Evolutionary conservation across 306 rosid species (phyloP), one percentile per base, ranked within the genome.

Genomic region (apple (Malus domestica)): DNA sequence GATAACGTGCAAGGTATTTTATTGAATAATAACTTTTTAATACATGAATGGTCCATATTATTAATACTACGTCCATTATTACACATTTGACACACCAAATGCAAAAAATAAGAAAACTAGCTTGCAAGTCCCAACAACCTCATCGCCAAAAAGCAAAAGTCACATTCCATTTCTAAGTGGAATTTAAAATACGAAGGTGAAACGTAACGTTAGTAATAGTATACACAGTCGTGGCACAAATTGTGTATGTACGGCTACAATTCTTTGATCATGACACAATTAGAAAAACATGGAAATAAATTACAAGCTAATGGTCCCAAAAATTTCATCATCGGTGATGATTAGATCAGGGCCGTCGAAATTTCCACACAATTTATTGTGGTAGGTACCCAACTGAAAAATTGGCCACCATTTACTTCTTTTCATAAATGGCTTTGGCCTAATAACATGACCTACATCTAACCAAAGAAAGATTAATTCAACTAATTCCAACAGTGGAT

Each of bases 361-460:
- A 82, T 70, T 78, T 78, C 46, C 78, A 76, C 44, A 74, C 85
- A 88, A 93, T 93, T 90, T 87, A 93, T 85, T 85, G 80, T 75
- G 94, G 97, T 93, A 84, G 96, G 93, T 86, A 80, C 76, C 87
- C 90, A 93, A 89, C 96, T 77, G 89, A 84, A 87, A 74, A 87
- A 74, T 82, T 84, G 84, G 60, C 73, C 89, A 82, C 85, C 82
- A 87, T 85, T 90, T 81, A 93, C 89, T 89, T 83, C 90, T 62
- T 49, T 81, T 88, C 97, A 87, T 90, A 85, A 92, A 90, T 90
- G 80, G 91, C 83, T 87, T 49, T 73, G 79, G 83, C 87, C 89
- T 83, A 87, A 83, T 81, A 88, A 85, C 80, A 85, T 67, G 82
- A 80, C 87, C 85, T 70, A 68, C 81, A 68, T 80, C 83, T 74